A percentile compares a stretch with the other conserved stretches of the same genome.
These are phyloP conservation scores for Cenchrus fungigraminus DNA, from an alignment of 176 grass and related monocot genomes.

Conservation along the genomic window DNA sequence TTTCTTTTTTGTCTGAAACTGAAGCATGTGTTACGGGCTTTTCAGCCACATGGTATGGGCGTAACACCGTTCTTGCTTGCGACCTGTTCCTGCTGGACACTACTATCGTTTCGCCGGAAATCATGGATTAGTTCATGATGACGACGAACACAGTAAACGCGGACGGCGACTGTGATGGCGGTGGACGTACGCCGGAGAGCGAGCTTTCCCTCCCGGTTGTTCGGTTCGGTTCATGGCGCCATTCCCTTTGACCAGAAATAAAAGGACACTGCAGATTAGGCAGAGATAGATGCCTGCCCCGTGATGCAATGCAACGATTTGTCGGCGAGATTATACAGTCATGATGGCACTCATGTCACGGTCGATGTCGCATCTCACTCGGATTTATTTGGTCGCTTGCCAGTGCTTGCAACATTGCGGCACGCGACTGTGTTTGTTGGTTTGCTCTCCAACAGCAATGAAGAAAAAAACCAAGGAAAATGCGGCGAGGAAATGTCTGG, in stretches of 20 bases:
- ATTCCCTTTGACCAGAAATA: neutral
- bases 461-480: neutral
- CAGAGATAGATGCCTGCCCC: neutral
- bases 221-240: neutral
- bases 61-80: neutral
- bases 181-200: neutral
- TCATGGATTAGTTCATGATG: neutral
- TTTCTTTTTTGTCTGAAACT: neutral
- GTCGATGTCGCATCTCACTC: neutral
- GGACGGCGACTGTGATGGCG: neutral
- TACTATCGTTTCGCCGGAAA: neutral
- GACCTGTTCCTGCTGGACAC: neutral
- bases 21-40: no score
- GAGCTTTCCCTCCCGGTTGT: neutral
- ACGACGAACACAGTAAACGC: neutral
- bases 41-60: neutral
- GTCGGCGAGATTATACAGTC: neutral
- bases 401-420: slow-evolving; percentile 1
- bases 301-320: neutral
- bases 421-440: neutral
- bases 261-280: neutral
- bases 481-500: neutral
- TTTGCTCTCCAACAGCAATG: neutral
- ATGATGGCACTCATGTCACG: neutral
- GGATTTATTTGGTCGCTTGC: neutral